Percentiles rank a stretch among this genome's conserved stretches.
These are phyloP conservation scores for Vinca minor DNA, from an alignment of 257 asterid genomes.

Conservation along the genomic window DNA sequence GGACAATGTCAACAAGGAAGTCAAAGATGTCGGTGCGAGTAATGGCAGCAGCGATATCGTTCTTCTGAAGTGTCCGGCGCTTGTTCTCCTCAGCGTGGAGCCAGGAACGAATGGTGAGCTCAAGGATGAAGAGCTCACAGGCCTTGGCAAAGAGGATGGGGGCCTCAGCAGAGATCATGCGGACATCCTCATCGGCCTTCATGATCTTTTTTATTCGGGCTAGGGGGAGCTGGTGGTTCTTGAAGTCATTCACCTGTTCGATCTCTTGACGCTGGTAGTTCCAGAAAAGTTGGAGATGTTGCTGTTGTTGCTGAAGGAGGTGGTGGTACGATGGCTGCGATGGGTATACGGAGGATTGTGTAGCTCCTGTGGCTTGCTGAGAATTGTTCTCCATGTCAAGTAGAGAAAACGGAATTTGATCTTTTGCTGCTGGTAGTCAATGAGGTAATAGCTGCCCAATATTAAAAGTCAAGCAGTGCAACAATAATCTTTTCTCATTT, in stretches of 20 bases:
- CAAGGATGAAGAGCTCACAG: conserved; percentile 85
- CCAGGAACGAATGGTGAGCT: conserved; percentile 92
- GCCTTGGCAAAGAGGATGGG: conserved; percentile 92
- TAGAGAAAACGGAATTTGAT: background rate
- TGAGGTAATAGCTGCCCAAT: background rate
- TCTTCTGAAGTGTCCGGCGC: conserved; percentile 82
- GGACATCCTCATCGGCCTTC: conserved; percentile 94
- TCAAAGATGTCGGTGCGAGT: conserved; percentile 87
- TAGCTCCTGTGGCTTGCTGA: conserved; percentile 52
- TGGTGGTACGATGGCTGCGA: conserved; percentile 59
- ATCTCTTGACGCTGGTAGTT: conserved; percentile 61
- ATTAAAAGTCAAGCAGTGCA: background rate
- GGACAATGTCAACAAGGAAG: conserved; percentile 79
- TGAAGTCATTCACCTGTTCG: conserved; percentile 76
- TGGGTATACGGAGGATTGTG: conserved; percentile 33
- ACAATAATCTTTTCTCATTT: background rate
- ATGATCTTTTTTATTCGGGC: conserved; percentile 93
- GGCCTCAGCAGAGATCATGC: conserved; percentile 93
- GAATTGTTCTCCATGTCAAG: conserved; percentile 59
- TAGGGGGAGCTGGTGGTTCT: conserved; percentile 78
- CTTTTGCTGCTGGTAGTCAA: background rate
- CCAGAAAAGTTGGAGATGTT: conserved; percentile 80
- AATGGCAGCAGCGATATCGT: conserved; percentile 86
- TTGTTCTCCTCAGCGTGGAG: conserved; percentile 93
- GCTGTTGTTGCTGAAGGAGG: conserved; percentile 77